Evolutionary conservation across 2,329 filamentous ascomycete species (phyloP).

Genomic region (Acephala macrosclerotiorum): DNA sequence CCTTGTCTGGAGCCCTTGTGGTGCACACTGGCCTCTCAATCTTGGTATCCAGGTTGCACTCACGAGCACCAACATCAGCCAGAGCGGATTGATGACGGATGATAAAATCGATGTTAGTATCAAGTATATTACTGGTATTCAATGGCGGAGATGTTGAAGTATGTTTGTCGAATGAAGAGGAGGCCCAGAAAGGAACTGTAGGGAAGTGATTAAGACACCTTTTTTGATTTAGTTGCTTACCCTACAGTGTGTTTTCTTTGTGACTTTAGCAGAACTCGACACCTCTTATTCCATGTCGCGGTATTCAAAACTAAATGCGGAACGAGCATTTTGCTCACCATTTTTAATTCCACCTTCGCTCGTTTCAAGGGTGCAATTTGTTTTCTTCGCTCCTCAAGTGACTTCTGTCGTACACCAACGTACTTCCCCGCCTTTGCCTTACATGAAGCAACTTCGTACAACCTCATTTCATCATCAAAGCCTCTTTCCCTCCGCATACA

Average conservation of each 20-base stretch:
- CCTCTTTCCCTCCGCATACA: no score
- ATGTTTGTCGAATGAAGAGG: no score
- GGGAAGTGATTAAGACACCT: no score
- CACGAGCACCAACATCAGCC: not conserved
- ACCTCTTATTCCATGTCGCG: not conserved
- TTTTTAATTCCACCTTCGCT: not conserved
- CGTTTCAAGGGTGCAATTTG: not conserved
- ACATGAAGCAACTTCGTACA: no score
- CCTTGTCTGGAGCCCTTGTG: conserved; percentile 26
- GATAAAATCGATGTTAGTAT: conserved; percentile 11
- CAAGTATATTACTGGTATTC: conserved; percentile 6
- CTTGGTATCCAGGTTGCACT: conserved; percentile 19
- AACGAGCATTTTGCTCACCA: not conserved
- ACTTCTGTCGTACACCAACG: not conserved
- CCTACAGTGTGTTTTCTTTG: no score
- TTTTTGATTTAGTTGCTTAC: no score
- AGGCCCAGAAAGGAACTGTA: no score
- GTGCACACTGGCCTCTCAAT: conserved; percentile 27
- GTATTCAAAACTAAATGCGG: not conserved
- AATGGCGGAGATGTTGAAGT: not conserved
- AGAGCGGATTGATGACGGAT: conserved; percentile 8
- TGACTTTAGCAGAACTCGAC: not conserved
- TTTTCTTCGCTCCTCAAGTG: not conserved
- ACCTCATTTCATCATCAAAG: no score
- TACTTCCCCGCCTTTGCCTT: no score